A percentile compares a stretch with the other conserved stretches of the same genome.
phyloP scores from a whole-genome alignment of 495 filamentous ascomycete species.

The Penicillium coprophilum region DNA sequence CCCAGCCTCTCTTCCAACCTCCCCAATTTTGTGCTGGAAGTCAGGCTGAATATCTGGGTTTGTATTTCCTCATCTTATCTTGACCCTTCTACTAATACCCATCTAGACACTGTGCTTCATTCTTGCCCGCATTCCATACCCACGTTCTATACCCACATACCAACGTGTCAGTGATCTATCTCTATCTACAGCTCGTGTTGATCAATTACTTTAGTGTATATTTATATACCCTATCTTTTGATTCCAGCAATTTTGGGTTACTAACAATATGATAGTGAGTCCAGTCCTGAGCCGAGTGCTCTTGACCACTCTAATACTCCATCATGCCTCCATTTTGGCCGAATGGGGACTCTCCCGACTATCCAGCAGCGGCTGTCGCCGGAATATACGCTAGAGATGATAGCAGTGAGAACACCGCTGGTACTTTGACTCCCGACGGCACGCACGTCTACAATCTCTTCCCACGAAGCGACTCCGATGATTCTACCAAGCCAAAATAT shows the following conservation, averaged over 20 bases:
- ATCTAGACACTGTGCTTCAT: conserved; percentile 1
- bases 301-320: conserved; percentile 32
- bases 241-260: conserved; percentile 9
- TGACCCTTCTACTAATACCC: conserved; percentile 10
- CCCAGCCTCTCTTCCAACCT: conserved; percentile 51
- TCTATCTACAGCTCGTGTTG: conserved; percentile 15
- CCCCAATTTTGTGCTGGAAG: conserved; percentile 33
- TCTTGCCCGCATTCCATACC: conserved; percentile 6
- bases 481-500: conserved; percentile 26
- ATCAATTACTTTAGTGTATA: conserved; percentile 20
- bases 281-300: conserved; percentile 43
- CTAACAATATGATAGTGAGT: conserved; percentile 23
- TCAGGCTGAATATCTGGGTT: conserved; percentile 17
- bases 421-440: conserved; percentile 11
- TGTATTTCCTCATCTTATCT: conserved; percentile 12
- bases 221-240: background rate
- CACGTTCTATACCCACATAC: conserved; percentile 9
- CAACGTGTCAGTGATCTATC: conserved; percentile 4
- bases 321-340: conserved; percentile 37
- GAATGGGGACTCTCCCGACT: conserved; percentile 30
- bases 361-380: conserved; percentile 19
- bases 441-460: conserved; percentile 21
- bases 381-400: conserved; percentile 14
- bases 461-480: conserved; percentile 26
- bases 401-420: conserved; percentile 3